Conservation (phyloP, 2,329 filamentous ascomycete species). For the Beauveria sp. region DNA sequence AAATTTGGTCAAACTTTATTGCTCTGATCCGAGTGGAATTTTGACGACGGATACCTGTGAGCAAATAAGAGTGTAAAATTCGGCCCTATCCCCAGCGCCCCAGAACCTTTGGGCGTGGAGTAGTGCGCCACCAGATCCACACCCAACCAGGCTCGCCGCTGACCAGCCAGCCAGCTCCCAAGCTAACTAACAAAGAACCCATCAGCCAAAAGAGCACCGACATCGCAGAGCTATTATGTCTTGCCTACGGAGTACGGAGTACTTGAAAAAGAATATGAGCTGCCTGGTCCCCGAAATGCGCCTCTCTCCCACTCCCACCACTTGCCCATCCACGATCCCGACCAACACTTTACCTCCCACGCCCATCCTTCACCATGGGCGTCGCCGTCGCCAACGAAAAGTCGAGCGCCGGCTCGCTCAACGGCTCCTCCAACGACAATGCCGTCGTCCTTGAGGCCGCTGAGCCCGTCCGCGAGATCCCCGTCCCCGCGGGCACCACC, state of each 20-base stretch:
- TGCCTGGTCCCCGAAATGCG: too few relatives aligned
- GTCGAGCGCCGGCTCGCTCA: slow-evolving; percentile 13
- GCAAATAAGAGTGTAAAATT: too few relatives aligned
- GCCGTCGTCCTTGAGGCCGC: slow-evolving; percentile 3
- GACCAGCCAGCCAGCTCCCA: neutral
- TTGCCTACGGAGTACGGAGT: too few relatives aligned
- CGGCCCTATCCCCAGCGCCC: neutral
- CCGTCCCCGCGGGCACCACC: slow-evolving; percentile 43
- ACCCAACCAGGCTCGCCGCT: neutral
- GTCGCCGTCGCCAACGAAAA: slow-evolving; percentile 14
- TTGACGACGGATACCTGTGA: too few relatives aligned
- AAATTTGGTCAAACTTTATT: neutral
- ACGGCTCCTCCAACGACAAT: slow-evolving; percentile 11
- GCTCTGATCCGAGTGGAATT: too few relatives aligned
- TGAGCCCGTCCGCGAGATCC: neutral
- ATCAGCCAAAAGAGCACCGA: neutral
- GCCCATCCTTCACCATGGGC: slow-evolving; percentile 13
- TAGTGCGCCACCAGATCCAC: slow-evolving; percentile 7
- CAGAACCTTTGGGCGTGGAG: neutral
- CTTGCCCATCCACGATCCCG: neutral
- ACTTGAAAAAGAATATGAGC: too few relatives aligned
- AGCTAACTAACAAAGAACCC: neutral
- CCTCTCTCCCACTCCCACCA: neutral
- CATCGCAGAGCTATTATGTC: neutral
- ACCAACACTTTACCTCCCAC: neutral